Base-by-base conservation (phyloP, 768 basidiomycete species). In the Tricholoma furcatifolium region DNA sequence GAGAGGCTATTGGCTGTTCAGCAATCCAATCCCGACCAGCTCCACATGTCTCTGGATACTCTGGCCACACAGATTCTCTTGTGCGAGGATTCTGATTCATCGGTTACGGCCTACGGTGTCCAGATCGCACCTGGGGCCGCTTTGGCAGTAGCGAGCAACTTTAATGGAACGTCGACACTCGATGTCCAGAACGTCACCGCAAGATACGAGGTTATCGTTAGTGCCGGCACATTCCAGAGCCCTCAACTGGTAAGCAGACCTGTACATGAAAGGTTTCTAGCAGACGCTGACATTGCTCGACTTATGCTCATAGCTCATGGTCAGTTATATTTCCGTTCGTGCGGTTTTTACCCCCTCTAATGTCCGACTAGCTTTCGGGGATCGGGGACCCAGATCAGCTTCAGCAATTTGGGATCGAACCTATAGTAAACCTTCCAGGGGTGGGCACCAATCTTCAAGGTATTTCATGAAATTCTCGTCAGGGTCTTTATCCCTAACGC, bases 381-480 rank as follows among this genome's bases (percentile, higher is more conserved):
- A 71, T 73, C 47, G 70, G 71, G 11, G 65, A 70, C 49, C 14
- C 35, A 4, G 39, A 55, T 2, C 63, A 67, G 3, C 62, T 73
- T 2, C 34, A 36, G 8, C 17, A 60, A 18, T 45, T 63, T 30
- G 65, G 65, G 6, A 69, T 71, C 50, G 45, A 60, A 30, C 20
- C 69, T 5, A 36, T 68, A 21, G 60, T 70, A 4, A 34, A 70
- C 51, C 58, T 70, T 17, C 69, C 73, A 1, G 69, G 69, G 3
- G 72, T 74, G 18, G 73, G 73, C n/a, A 58, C 34, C 9, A 72
- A 74, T 50, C 59, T 74, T 14, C 70, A 72, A 59, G 73, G 72
- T 59, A 51, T 57, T 40, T 32, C 2, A 24, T 10, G 12, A 12
- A 43, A 27, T 4, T 36, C 20, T 5, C 12, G 15, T n/a, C 34